Base-by-base conservation (phyloP, 1,284 basidiomycete species). In the Polyporus tsugae region DNA sequence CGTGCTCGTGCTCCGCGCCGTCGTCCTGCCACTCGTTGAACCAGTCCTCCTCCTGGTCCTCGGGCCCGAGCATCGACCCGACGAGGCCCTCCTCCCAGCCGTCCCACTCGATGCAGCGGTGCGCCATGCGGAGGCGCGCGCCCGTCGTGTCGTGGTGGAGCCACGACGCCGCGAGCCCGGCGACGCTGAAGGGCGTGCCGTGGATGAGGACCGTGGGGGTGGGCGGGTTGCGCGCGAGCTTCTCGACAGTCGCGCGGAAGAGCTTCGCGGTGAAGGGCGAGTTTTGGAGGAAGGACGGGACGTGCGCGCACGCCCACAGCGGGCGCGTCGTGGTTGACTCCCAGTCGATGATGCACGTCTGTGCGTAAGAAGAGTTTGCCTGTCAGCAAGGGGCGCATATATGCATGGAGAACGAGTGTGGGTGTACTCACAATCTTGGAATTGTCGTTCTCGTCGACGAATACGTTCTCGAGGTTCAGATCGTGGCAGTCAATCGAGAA, bases 331-430 rank as follows among this genome's bases (percentile, higher is more conserved):
- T 93, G 19, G 92, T 94, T 11, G 92, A 92, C 77, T 95, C 92
- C 93, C 92, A 94, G 74, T 95, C 93, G 61, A 95, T 94, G 70
- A 95, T 86, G 74, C 91, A 92, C 0, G 91, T 91, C 93, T 94
- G 74, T 0, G 49, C 22, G 41, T 61, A 35, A 5, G 52, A 59
- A 60, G 63, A 62, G 65, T 29, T 29, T 29, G 11, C 29, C 17
- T 9, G 25, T 53, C 5, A 52, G 44, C 44, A 4, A 29, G 29
- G 29, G 41, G 10, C 36, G 19, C 39, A 39, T 41, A 17, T 17
- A 42, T 39, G 58, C 22, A 25, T 29, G 9, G 4, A 60, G 6
- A n/a, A 60, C 2, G 19, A 5, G 10, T 22, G 19, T 4, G 19
- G 4, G 10, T 22, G 19, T 4, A 84, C 91, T 74, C 72, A 94